These are phyloP conservation scores for Colletotrichum lini DNA, from an alignment of 2,329 filamentous ascomycete species.

Conservation along the genomic window DNA sequence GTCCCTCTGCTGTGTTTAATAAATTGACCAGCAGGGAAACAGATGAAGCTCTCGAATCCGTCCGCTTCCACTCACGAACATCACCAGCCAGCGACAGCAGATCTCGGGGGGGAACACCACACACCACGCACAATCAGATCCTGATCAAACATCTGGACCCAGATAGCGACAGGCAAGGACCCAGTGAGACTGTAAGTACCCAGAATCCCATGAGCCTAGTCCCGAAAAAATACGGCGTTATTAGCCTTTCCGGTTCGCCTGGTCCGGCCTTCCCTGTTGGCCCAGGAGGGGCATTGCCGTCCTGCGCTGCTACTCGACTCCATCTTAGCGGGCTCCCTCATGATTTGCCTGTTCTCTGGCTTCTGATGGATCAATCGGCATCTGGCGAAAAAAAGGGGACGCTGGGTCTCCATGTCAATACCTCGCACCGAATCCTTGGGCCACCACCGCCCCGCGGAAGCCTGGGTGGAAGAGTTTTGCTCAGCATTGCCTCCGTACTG, in stretches of 20 bases:
- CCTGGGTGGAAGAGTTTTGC: constrained; percentile 20
- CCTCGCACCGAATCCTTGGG: constrained; percentile 33
- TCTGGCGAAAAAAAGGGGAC: constrained; percentile 27
- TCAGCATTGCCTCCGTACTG: constrained; percentile 3
- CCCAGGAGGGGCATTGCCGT: constrained; percentile 9
- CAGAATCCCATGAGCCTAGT: constrained; percentile 1
- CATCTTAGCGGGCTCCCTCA: constrained; percentile 16
- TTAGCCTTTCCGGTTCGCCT: constrained; percentile 39
- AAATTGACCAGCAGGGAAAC: not conserved
- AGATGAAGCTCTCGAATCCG: not conserved
- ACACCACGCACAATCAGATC: constrained; percentile 8
- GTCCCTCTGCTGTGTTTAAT: not conserved
- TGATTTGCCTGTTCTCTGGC: constrained; percentile 29
- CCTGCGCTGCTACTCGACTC: constrained; percentile 33
- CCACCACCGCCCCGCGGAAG: constrained; percentile 3
- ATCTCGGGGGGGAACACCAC: not conserved
- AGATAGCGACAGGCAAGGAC: constrained; percentile 19
- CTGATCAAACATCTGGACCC: constrained; percentile 3
- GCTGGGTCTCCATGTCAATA: constrained; percentile 31
- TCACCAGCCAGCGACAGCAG: not conserved
- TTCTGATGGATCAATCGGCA: constrained; percentile 39
- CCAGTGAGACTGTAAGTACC: constrained; percentile 25
- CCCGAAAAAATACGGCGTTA: constrained; percentile 32
- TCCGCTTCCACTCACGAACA: not conserved
- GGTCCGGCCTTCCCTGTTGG: constrained; percentile 29